These are phyloP conservation scores for Phytophthora idaei DNA, from an alignment of 352 stramenopile species.

Conservation along the genomic window DNA sequence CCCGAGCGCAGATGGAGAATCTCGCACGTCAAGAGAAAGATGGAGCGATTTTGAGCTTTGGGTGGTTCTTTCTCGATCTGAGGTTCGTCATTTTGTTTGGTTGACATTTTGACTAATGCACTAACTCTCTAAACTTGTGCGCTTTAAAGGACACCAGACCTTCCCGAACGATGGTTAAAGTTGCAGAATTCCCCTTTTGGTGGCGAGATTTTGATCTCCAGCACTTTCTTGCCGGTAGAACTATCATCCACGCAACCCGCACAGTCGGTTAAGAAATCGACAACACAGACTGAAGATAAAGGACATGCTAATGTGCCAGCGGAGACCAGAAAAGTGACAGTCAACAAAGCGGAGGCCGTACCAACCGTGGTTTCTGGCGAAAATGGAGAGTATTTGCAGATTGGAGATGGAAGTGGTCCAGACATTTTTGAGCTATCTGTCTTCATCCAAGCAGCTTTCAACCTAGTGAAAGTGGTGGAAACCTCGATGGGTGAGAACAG, in stretches of 20 bases:
- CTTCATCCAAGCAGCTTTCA: constrained; percentile 49
- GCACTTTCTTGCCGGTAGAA: constrained; percentile 34
- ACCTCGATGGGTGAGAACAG: constrained; percentile 17
- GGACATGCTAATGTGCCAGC: background rate
- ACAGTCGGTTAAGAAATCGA: background rate
- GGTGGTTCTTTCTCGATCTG: constrained; percentile 85
- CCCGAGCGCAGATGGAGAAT: constrained; percentile 17
- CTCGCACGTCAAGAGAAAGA: constrained; percentile 34
- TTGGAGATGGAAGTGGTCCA: constrained; percentile 44
- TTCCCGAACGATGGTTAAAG: constrained; percentile 72
- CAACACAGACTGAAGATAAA: constrained; percentile 1
- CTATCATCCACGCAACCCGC: background rate
- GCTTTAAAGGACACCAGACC: constrained; percentile 62
- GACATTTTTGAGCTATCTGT: constrained; percentile 74
- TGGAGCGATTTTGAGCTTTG: constrained; percentile 61
- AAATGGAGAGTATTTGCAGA: constrained; percentile 54
- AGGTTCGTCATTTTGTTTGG: constrained; percentile 36
- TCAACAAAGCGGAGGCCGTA: background rate
- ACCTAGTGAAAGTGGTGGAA: constrained; percentile 40
- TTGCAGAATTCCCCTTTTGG: constrained; percentile 74
- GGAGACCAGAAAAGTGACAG: constrained; percentile 1
- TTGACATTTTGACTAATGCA: background rate
- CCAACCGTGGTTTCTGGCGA: constrained; percentile 27
- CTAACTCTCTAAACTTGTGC: constrained; percentile 5
- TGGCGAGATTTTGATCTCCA: constrained; percentile 70